A percentile compares a stretch with the other conserved stretches of the same genome.
phyloP scores from a whole-genome alignment of 345 rosid species.

The Dipteronia sinensis region DNA sequence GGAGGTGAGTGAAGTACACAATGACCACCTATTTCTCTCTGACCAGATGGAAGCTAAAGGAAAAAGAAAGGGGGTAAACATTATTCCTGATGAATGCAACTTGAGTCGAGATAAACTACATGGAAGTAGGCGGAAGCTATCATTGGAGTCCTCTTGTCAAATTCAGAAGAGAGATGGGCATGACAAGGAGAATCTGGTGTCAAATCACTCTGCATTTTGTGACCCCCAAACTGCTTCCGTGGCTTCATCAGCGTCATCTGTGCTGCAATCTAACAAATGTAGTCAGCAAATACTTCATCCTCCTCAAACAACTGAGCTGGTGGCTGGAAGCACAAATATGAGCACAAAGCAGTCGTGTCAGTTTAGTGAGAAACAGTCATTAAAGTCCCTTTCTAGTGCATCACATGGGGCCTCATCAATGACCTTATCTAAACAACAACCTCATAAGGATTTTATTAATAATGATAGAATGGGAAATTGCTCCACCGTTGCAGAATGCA shows the following conservation, averaged over 20 bases:
- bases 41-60: slow-evolving; percentile 21
- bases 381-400: not conserved
- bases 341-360: slow-evolving; percentile 7
- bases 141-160: slow-evolving; percentile 36
- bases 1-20: slow-evolving; percentile 22
- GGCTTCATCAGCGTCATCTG: slow-evolving; percentile 14
- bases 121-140: slow-evolving; percentile 36
- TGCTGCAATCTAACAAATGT: slow-evolving; percentile 2
- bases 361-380: slow-evolving; percentile 7
- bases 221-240: not conserved
- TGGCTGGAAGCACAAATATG: slow-evolving; percentile 7
- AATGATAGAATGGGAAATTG: slow-evolving; percentile 12
- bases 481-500: slow-evolving; percentile 8
- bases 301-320: slow-evolving; percentile 10
- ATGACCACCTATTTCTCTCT: slow-evolving; percentile 5
- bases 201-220: slow-evolving; percentile 18
- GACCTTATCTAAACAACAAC: slow-evolving; percentile 1
- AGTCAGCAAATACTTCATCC: slow-evolving; percentile 6
- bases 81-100: slow-evolving; percentile 19
- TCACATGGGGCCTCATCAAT: slow-evolving; percentile 6
- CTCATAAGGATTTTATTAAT: slow-evolving; percentile 21
- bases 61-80: slow-evolving; percentile 29
- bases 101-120: slow-evolving; percentile 12
- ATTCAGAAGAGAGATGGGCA: slow-evolving; percentile 28
- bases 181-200: slow-evolving; percentile 21